phyloP scores from a whole-genome alignment of 176 grass and related monocot species.

The Rhynchospora tenuis region DNA sequence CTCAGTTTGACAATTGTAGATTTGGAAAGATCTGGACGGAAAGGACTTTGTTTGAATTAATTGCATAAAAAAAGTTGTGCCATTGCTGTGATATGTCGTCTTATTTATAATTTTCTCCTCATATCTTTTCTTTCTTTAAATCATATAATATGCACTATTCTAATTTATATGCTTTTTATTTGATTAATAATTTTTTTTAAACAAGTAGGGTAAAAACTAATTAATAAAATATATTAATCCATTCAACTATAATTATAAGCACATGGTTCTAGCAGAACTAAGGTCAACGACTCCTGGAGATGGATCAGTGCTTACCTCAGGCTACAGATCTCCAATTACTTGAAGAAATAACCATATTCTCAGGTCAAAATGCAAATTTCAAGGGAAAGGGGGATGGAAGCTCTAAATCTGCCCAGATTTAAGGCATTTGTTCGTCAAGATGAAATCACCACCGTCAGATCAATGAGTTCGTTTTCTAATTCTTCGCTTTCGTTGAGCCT shows the following conservation, averaged over 20 bases:
- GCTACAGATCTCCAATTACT: background rate
- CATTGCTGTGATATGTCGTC: too few relatives aligned
- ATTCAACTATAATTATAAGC: too few relatives aligned
- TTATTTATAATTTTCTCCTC: background rate
- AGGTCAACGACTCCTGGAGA: background rate
- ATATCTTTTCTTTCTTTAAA: background rate
- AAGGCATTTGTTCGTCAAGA: slow-evolving; percentile 6
- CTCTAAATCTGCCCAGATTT: slow-evolving; percentile 20
- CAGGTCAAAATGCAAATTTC: slow-evolving; percentile 13
- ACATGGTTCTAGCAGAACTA: background rate
- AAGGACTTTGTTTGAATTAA: too few relatives aligned
- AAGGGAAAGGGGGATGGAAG: slow-evolving; percentile 4
- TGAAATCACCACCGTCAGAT: slow-evolving; percentile 10
- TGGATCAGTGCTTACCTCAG: background rate
- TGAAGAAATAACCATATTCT: background rate
- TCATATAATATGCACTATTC: background rate
- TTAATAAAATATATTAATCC: too few relatives aligned
- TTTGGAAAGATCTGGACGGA: too few relatives aligned
- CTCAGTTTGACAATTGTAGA: too few relatives aligned
- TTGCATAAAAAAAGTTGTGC: too few relatives aligned
- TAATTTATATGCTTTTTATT: too few relatives aligned
- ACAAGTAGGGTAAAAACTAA: too few relatives aligned
- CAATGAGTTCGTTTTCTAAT: background rate
- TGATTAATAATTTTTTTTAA: too few relatives aligned
- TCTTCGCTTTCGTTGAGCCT: background rate